Evolutionary conservation across 1,284 basidiomycete genomes (phyloP).

Genomic region (Cutaneotrichosporon sp.): DNA sequence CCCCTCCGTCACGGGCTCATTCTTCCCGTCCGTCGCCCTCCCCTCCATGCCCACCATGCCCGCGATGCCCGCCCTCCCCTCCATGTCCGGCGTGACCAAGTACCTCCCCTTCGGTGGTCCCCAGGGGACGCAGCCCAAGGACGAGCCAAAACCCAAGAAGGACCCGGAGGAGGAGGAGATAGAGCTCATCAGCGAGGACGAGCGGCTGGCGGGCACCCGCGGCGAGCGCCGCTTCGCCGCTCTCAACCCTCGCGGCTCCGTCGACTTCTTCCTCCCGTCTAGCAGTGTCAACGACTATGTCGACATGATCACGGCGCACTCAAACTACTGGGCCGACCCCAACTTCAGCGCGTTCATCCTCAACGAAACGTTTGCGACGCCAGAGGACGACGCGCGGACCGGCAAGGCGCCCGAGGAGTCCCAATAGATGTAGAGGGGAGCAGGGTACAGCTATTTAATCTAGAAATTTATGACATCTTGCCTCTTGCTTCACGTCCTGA

Average conservation of each 20-base stretch:
- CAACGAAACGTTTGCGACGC: slow-evolving; percentile 41
- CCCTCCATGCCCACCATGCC: slow-evolving; percentile 34
- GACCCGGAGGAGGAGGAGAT: slow-evolving; percentile 39
- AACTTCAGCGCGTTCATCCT: slow-evolving; percentile 53
- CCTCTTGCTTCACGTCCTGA: too few species aligned
- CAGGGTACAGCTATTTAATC: neutral
- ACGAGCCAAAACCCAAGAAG: neutral
- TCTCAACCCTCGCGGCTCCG: slow-evolving; percentile 53
- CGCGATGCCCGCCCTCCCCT: slow-evolving; percentile 24
- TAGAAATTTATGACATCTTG: too few species aligned
- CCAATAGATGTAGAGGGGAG: neutral
- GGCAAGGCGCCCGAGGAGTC: neutral
- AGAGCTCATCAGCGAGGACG: slow-evolving; percentile 41
- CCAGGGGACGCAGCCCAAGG: neutral
- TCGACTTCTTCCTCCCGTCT: slow-evolving; percentile 52
- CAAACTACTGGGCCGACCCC: slow-evolving; percentile 48
- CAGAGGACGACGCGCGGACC: neutral
- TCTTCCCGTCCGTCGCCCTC: slow-evolving; percentile 47
- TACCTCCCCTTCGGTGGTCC: slow-evolving; percentile 40
- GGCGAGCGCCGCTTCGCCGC: slow-evolving; percentile 53
- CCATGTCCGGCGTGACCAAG: slow-evolving; percentile 40
- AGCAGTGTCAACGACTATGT: slow-evolving; percentile 52
- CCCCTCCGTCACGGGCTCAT: slow-evolving; percentile 52
- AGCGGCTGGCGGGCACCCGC: slow-evolving; percentile 33
- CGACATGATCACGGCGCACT: slow-evolving; percentile 51